Evolutionary conservation across 2,329 filamentous ascomycete species (phyloP).

Genomic region (Karstenula rhodostoma): DNA sequence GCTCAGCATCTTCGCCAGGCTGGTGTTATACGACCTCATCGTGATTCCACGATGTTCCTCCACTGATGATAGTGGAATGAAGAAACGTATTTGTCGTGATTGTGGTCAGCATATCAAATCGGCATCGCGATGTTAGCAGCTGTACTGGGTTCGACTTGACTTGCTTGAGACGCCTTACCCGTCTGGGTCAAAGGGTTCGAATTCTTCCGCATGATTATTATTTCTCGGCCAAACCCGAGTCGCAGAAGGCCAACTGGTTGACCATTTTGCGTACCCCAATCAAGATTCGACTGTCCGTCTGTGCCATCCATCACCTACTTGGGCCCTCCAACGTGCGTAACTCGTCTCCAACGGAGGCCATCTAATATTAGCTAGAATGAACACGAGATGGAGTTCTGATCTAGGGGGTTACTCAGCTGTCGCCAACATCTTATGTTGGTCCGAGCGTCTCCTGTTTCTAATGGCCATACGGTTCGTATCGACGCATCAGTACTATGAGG

Average conservation of each 20-base stretch:
- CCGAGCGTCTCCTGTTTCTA: constrained; percentile 20
- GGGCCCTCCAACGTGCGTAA: constrained; percentile 27
- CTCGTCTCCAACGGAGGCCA: constrained; percentile 24
- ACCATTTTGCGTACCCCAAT: constrained; percentile 23
- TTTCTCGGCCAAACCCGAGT: constrained; percentile 4
- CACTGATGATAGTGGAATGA: background rate
- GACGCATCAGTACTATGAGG: constrained; percentile 31
- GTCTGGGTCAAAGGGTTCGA: constrained; percentile 16
- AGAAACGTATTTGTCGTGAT: constrained; percentile 28
- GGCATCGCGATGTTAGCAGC: constrained; percentile 22
- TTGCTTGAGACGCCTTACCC: constrained; percentile 20
- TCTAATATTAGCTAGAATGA: constrained; percentile 45
- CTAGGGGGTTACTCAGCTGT: constrained; percentile 43
- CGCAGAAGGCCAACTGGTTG: constrained; percentile 12
- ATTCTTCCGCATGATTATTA: constrained; percentile 6
- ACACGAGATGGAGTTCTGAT: constrained; percentile 34
- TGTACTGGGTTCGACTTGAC: constrained; percentile 23
- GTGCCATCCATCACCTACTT: constrained; percentile 23
- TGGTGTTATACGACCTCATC: constrained; percentile 21
- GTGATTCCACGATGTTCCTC: constrained; percentile 15
- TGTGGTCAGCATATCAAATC: constrained; percentile 43
- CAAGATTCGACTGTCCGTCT: constrained; percentile 21
- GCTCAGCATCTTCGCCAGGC: background rate
- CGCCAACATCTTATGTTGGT: constrained; percentile 28
- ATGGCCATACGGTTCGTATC: constrained; percentile 18